Percentiles rank a stretch among this genome's conserved stretches.
These are phyloP conservation scores for Hypoxylon lenormandii DNA, from an alignment of 495 filamentous ascomycete species.

Conservation along the genomic window DNA sequence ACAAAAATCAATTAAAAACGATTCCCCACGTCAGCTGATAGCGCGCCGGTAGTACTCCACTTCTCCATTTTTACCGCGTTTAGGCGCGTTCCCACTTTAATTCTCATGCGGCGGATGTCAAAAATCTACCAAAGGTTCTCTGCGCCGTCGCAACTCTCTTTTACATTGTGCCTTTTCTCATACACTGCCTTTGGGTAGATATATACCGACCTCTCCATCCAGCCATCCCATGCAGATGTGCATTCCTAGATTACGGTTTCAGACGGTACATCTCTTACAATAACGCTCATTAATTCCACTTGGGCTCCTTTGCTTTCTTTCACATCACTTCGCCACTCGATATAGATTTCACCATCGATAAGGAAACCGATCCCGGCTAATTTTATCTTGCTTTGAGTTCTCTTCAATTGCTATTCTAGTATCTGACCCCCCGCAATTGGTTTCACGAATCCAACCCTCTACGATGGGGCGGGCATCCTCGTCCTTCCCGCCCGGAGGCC, in stretches of 20 bases:
- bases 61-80: constrained; percentile 41
- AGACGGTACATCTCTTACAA: too few species aligned
- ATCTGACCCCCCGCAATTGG: not conserved
- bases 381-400: not conserved
- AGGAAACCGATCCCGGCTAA: too few species aligned
- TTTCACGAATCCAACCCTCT: not conserved
- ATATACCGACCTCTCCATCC: too few species aligned
- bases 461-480: constrained; percentile 35
- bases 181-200: not conserved
- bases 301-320: too few species aligned
- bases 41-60: constrained; percentile 37
- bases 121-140: constrained; percentile 5
- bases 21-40: constrained; percentile 50
- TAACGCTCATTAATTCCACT: too few species aligned
- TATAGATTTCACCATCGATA: too few species aligned
- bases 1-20: constrained; percentile 38
- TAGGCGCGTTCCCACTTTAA: constrained; percentile 36
- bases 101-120: constrained; percentile 20
- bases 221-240: too few species aligned
- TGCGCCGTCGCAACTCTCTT: not conserved
- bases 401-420: not conserved
- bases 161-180: not conserved
- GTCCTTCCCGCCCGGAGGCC: constrained; percentile 22
- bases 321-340: too few species aligned
- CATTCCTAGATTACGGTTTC: too few species aligned